Conservation (phyloP, 1,139 yeast species). For the Suhomyces coccinellae region DNA sequence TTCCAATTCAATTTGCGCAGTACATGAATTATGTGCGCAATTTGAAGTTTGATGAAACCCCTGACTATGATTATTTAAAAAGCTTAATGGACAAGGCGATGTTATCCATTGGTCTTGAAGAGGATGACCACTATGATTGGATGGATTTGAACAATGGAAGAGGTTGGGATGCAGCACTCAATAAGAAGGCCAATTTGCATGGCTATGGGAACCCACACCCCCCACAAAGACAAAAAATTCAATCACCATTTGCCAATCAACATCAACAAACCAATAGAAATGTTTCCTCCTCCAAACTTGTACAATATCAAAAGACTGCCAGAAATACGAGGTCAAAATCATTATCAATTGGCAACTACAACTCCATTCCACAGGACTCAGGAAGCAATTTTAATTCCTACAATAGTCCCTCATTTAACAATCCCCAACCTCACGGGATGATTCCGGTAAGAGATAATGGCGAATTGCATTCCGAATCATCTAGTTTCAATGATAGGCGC, state of each 20-base stretch:
- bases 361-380: conserved; percentile 29
- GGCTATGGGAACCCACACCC: conserved; percentile 79
- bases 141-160: conserved; percentile 78
- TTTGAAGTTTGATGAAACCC: conserved; percentile 73
- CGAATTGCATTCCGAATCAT: conserved; percentile 41
- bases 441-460: conserved; percentile 39
- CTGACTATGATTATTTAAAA: conserved; percentile 60
- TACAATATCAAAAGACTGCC: conserved; percentile 10
- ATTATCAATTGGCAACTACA: conserved; percentile 27
- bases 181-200: conserved; percentile 77
- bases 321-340: conserved; percentile 17
- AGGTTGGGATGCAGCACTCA: conserved; percentile 80
- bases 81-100: conserved; percentile 47
- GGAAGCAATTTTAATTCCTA: conserved; percentile 14
- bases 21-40: conserved; percentile 70
- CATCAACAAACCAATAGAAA: conserved; percentile 10
- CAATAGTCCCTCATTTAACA: conserved; percentile 6
- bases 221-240: conserved; percentile 41
- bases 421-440: conserved; percentile 25
- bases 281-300: conserved; percentile 12
- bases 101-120: conserved; percentile 29
- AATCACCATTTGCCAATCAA: conserved; percentile 12
- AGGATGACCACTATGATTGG: conserved; percentile 77
- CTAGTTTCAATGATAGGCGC: conserved; percentile 35
- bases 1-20: conserved; percentile 77